A percentile compares a stretch with the other conserved stretches of the same genome.
phyloP scores from a whole-genome alignment of 352 stramenopile species.

The Saprolegnia parasitica region DNA sequence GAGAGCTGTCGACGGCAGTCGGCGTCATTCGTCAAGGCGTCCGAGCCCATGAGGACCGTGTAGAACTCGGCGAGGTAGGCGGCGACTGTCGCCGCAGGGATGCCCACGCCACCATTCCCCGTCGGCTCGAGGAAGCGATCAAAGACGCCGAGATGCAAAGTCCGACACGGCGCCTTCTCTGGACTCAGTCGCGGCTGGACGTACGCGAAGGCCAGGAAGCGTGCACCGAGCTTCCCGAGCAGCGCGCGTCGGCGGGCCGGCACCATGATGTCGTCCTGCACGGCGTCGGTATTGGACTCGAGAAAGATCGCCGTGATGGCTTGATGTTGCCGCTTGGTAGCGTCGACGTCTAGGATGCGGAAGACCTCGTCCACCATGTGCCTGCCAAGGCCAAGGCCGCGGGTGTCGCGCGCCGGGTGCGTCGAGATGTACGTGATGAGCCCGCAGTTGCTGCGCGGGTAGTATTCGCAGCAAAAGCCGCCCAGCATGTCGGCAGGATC shows the following conservation, averaged over 20 bases:
- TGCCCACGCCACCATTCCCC: neutral
- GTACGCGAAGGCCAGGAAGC: conserved; percentile 16
- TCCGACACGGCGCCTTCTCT: conserved; percentile 8
- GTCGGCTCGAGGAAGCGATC: neutral
- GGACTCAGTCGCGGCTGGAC: conserved; percentile 17
- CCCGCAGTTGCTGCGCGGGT: conserved; percentile 18
- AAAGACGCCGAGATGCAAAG: conserved; percentile 9
- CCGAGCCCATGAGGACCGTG: conserved; percentile 20
- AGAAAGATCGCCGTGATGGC: conserved; percentile 15
- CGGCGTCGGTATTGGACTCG: conserved; percentile 22
- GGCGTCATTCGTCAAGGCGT: conserved; percentile 1
- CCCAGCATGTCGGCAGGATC: conserved; percentile 9
- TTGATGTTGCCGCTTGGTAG: neutral
- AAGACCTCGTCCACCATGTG: neutral
- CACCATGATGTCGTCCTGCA: conserved; percentile 20
- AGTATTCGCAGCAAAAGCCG: conserved; percentile 28
- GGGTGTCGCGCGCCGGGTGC: neutral
- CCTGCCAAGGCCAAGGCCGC: conserved; percentile 6
- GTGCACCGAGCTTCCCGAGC: neutral
- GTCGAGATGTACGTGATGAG: conserved; percentile 27
- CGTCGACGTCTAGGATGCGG: neutral
- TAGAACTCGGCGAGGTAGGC: conserved; percentile 26
- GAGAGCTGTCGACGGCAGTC: conserved; percentile 14
- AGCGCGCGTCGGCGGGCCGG: neutral
- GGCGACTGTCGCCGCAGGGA: neutral